phyloP scores from a whole-genome alignment of 2,329 filamentous ascomycete species.

The Purpureocillium lavendulum region DNA sequence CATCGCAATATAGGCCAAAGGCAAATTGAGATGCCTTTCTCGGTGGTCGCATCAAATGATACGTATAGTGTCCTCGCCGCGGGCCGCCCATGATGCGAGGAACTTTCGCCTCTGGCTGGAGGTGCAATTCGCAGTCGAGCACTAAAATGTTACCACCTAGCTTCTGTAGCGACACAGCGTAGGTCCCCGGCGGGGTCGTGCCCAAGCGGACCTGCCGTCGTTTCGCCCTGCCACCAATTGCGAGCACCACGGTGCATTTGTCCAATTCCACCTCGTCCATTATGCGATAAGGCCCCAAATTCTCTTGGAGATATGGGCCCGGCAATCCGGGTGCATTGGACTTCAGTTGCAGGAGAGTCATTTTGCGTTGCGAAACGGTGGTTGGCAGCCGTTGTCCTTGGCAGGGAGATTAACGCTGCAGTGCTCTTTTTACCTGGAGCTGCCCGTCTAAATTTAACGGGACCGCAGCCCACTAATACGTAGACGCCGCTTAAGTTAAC shows the following conservation, averaged over 20 bases:
- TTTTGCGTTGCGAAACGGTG: background rate
- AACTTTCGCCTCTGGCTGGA: background rate
- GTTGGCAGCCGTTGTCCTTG: too few relatives aligned
- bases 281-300: background rate
- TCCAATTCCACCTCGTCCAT: background rate
- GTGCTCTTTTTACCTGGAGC: too few relatives aligned
- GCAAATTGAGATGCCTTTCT: background rate
- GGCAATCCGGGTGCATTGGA: background rate
- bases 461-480: too few relatives aligned
- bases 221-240: slow-evolving; percentile 1
- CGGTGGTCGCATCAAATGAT: background rate
- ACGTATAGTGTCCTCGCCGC: background rate
- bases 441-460: too few relatives aligned
- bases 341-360: background rate
- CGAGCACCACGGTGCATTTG: background rate
- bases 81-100: background rate
- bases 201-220: background rate
- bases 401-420: too few relatives aligned
- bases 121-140: slow-evolving; percentile 3
- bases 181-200: background rate
- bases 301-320: slow-evolving; percentile 1
- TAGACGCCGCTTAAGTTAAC: too few relatives aligned
- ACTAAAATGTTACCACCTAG: background rate
- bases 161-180: background rate
- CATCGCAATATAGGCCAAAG: background rate